phyloP scores from a whole-genome alignment of 805 yeast species.

The Yamadazyma ubonensis region DNA sequence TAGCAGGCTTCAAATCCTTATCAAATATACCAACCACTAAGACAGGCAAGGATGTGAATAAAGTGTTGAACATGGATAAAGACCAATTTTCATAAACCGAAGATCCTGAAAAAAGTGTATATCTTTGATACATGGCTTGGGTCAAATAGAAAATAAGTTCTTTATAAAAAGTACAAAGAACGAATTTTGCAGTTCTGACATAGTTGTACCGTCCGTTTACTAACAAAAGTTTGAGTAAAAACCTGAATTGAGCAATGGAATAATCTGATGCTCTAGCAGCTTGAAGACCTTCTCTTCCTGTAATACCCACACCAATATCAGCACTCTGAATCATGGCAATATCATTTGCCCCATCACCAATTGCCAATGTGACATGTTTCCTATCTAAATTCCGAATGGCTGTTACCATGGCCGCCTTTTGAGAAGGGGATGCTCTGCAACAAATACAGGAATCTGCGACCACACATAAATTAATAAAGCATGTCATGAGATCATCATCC shows the following conservation, averaged over 20 bases:
- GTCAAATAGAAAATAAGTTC: slow-evolving; percentile 87
- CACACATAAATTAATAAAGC: slow-evolving; percentile 82
- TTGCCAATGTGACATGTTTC: slow-evolving; percentile 80
- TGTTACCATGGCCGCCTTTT: slow-evolving; percentile 86
- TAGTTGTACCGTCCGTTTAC: slow-evolving; percentile 98
- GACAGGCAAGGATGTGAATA: slow-evolving; percentile 91
- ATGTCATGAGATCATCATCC: slow-evolving; percentile 67
- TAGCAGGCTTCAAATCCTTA: slow-evolving; percentile 83
- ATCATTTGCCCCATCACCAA: slow-evolving; percentile 99
- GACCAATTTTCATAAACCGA: slow-evolving; percentile 96
- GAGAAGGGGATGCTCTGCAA: slow-evolving; percentile 96
- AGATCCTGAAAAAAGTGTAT: slow-evolving; percentile 87
- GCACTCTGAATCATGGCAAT: slow-evolving; percentile 99
- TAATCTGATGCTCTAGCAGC: slow-evolving; percentile 96
- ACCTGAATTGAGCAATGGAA: slow-evolving; percentile 92
- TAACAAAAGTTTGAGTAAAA: slow-evolving; percentile 71
- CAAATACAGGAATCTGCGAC: slow-evolving; percentile 88
- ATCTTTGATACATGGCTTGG: slow-evolving; percentile 83
- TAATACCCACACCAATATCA: slow-evolving; percentile 95
- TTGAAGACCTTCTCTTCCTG: slow-evolving; percentile 95
- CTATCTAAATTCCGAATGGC: slow-evolving; percentile 71
- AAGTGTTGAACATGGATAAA: slow-evolving; percentile 92
- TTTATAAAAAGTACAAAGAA: slow-evolving; percentile 90
- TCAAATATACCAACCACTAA: slow-evolving; percentile 94
- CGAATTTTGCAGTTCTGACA: slow-evolving; percentile 86